phyloP scores from a whole-genome alignment of 1,284 basidiomycete genomes.

The Stygiomarasmius scandens region DNA sequence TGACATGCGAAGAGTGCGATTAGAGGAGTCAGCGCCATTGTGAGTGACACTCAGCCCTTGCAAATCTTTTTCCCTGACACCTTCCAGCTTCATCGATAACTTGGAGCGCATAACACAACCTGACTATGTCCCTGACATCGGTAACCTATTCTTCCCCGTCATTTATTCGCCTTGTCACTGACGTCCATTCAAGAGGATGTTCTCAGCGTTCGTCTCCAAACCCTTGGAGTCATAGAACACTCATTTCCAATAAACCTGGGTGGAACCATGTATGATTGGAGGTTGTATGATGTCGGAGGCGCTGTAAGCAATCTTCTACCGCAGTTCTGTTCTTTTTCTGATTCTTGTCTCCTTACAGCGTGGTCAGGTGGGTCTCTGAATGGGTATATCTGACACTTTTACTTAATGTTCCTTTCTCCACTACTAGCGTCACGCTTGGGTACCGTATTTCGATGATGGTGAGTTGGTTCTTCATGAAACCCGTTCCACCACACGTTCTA shows the following conservation, averaged over 20 bases:
- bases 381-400: conserved; percentile 7
- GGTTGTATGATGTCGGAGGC: conserved; percentile 80
- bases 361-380: conserved; percentile 29
- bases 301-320: conserved; percentile 51
- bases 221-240: conserved; percentile 77
- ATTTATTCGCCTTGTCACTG: conserved; percentile 1
- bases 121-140: conserved; percentile 71
- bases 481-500: background rate
- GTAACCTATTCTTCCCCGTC: conserved; percentile 33
- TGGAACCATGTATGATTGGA: conserved; percentile 67
- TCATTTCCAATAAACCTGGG: conserved; percentile 67
- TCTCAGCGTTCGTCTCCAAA: conserved; percentile 75
- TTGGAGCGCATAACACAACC: conserved; percentile 65
- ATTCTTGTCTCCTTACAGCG: conserved; percentile 31
- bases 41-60: conserved; percentile 39
- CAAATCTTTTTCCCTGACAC: conserved; percentile 11
- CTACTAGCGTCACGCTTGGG: conserved; percentile 72
- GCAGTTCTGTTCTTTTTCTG: conserved; percentile 7
- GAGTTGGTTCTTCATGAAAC: conserved; percentile 25
- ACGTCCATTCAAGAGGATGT: conserved; percentile 57
- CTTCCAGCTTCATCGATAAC: conserved; percentile 64
- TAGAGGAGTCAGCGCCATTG: conserved; percentile 80
- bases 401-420: conserved; percentile 11
- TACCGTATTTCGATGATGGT: conserved; percentile 84
- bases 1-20: conserved; percentile 56